Evolutionary conservation across 495 filamentous ascomycete genomes (phyloP).

Genomic region (Daldinia childiae): DNA sequence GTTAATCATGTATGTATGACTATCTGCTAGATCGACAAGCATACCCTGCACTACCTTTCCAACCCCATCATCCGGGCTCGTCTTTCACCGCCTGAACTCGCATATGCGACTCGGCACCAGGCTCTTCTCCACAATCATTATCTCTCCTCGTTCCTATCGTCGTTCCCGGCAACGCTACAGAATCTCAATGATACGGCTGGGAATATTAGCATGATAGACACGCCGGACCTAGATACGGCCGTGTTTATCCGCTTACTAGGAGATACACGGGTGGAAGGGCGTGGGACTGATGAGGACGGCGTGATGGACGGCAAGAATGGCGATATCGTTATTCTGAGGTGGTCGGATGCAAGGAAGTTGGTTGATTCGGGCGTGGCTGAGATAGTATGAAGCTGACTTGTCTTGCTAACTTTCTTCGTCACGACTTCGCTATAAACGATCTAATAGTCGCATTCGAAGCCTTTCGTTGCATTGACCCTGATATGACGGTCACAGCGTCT

Average conservation of each 20-base stretch:
- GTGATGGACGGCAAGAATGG: slow-evolving; percentile 73
- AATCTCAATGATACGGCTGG: slow-evolving; percentile 89
- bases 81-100: slow-evolving; percentile 76
- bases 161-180: slow-evolving; percentile 79
- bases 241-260: slow-evolving; percentile 84
- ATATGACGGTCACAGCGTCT: not conserved
- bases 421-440: not conserved
- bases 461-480: not conserved
- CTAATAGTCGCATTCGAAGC: not conserved
- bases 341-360: slow-evolving; percentile 78
- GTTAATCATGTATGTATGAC: slow-evolving; percentile 11
- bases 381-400: slow-evolving; percentile 67
- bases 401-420: not conserved
- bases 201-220: slow-evolving; percentile 90
- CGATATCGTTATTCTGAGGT: slow-evolving; percentile 87
- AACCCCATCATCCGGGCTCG: slow-evolving; percentile 55
- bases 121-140: slow-evolving; percentile 84
- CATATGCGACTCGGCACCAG: slow-evolving; percentile 84
- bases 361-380: slow-evolving; percentile 82
- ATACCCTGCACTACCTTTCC: slow-evolving; percentile 69
- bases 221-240: slow-evolving; percentile 79
- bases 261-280: slow-evolving; percentile 63
- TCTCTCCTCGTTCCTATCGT: slow-evolving; percentile 76
- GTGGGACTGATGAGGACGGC: slow-evolving; percentile 67
- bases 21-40: slow-evolving; percentile 68